Percentiles rank a stretch among this genome's conserved stretches.
These are phyloP conservation scores for Trapa incisa DNA, from an alignment of 345 rosid species.

Conservation along the genomic window DNA sequence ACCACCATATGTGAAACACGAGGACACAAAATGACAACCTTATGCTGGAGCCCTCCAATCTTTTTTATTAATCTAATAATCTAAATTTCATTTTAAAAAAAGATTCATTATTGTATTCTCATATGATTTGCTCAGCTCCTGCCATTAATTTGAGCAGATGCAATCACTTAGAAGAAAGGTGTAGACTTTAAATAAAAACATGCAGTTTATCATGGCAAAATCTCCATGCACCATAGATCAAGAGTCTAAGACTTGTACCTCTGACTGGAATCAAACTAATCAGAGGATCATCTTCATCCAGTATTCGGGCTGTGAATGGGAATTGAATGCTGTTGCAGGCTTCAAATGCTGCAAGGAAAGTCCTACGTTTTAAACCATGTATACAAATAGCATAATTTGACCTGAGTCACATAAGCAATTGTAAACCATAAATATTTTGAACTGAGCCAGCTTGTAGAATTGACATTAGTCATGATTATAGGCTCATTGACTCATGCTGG, in stretches of 20 bases:
- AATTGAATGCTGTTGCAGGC: conserved; percentile 39
- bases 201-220: neutral
- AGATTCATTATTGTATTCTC: too few relatives aligned
- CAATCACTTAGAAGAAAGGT: neutral
- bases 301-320: conserved; percentile 56
- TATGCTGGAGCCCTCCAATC: too few relatives aligned
- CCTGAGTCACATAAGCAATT: neutral
- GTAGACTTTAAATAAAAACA: neutral
- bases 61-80: too few relatives aligned
- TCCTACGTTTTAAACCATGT: conserved; percentile 7
- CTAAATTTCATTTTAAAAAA: too few relatives aligned
- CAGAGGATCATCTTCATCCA: conserved; percentile 54
- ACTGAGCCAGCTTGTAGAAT: neutral
- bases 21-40: too few relatives aligned
- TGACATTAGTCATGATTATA: neutral
- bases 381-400: neutral
- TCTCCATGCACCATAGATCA: neutral
- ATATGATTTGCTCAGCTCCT: neutral
- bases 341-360: conserved; percentile 53
- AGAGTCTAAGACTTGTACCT: conserved; percentile 28
- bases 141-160: neutral
- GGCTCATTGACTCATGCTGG: neutral
- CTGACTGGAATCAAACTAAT: conserved; percentile 38
- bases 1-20: too few relatives aligned
- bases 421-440: neutral